Evolutionary conservation across 2,329 filamentous ascomycete genomes (phyloP), one percentile per base, ranked within the genome.

Genomic region (Fusarium buxicola): DNA sequence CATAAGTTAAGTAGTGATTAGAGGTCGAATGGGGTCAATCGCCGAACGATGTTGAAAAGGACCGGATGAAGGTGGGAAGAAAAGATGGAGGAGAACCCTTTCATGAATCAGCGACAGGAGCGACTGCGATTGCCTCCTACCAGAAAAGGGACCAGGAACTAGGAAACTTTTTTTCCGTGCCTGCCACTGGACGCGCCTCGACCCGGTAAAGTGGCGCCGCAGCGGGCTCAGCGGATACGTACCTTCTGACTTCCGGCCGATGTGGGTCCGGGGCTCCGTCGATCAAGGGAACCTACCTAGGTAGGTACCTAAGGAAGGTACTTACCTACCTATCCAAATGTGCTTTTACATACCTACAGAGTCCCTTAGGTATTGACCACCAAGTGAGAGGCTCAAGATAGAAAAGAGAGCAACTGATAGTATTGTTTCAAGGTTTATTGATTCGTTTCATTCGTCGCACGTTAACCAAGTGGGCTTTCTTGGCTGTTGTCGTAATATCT

Each of bases 81-180:
- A 58, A 55, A 51, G 61, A 65, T 52, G 49, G 52, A 54, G 32
- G 46, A 55, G 40, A 55, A 55, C 49, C 65, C 65, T 59, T 62
- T 62, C 45, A 61, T 65, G 56, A 64, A 64, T 64, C 56, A 64
- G 60, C 51, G 54, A 63, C 34, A 31, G 28, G n/a, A 45, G 28
- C 24, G 47, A 46, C 36, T 51, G 47, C 36, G 54, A 63, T 57
- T 44, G 55, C 50, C 41, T 45, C 35, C 28, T 25, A 16, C 18
- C 27, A n/a, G 16, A 8, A 49, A 41, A 34, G 18, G 40, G 36
- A 36, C 44, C 43, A 53, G 41, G 27, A 46, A 51, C 15, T 31
- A 46, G 56, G 44, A 63, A 62, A 51, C 41, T 63, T 65, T 65
- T 63, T 62, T 65, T 59, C 51, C 27, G 35, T 43, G 27, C 46